Percentiles rank a stretch among this genome's conserved stretches.
Evolutionary conservation across 257 asterid species (phyloP).

Genomic region (Nicotiana otophora): DNA sequence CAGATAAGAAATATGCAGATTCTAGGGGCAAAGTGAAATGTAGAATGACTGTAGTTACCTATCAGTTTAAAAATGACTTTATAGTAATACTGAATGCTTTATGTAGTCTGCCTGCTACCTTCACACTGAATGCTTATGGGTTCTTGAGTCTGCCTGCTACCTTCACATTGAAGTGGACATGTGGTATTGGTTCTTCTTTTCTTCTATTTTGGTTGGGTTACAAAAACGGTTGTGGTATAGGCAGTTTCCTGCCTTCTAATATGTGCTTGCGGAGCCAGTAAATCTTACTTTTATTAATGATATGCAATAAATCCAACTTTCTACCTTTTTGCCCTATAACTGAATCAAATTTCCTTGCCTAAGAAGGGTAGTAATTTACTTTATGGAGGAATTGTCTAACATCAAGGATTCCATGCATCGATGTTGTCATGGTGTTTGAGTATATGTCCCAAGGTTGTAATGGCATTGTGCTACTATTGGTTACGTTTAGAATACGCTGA

Average conservation of each 20-base stretch:
- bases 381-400: not conserved
- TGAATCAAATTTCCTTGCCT: not conserved
- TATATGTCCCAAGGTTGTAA: not conserved
- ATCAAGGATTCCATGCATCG: not conserved
- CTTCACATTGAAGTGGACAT: not conserved
- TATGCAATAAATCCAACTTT: conserved; percentile 9
- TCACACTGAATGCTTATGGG: not conserved
- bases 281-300: conserved; percentile 40
- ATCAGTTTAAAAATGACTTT: not conserved
- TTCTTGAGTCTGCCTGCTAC: not conserved
- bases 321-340: not conserved
- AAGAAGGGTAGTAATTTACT: not conserved
- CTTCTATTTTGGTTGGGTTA: not conserved
- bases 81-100: not conserved
- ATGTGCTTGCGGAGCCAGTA: conserved; percentile 3
- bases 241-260: not conserved
- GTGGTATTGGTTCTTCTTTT: not conserved
- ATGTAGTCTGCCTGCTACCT: not conserved
- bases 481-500: no score
- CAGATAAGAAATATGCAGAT: not conserved
- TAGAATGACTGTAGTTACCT: not conserved
- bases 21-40: not conserved
- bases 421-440: not conserved
- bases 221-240: not conserved
- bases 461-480: no score